Base-by-base conservation (phyloP, 1,284 basidiomycete species). In the Leccinum solheimii region DNA sequence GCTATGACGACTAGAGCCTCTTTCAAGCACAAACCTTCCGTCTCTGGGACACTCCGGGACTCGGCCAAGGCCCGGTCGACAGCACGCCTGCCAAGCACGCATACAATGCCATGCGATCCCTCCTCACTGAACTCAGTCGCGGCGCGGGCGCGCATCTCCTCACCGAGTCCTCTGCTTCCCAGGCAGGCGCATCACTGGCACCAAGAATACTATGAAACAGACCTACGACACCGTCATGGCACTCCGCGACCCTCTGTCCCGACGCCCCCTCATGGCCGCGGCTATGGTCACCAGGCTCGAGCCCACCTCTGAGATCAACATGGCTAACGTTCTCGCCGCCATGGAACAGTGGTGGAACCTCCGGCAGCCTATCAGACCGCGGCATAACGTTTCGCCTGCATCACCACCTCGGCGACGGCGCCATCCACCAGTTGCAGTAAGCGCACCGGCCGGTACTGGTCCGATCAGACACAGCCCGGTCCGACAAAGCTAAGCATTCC, bases 1-100 rank as follows among this genome's bases (percentile, higher is more conserved):
- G 60, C 30, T 71, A 65, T 45, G 60, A 71, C 7, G 70, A 73
- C 38, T 72, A 60, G 68, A 27, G 62, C 11, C 56, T 68, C 45
- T 51, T 61, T 57, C 49, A 67, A 54, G 50, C 56, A 0, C 63
- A 66, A 21, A 70, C 55, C 1, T 74, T 72, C 36, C 72, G 71
- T 50, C 62, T 72, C 38, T 72, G 70, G 73, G 70, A 72, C 50
- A 75, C 70, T 14, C 69, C 73, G 2, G 70, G 70, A 11, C 57
- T 72, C 21, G 53, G 69, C 10, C 61, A 64, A 27, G 67, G 69
- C 23, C 63, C 69, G 2, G 13, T 52, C 1, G 27, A 30, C 27
- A 27, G 27, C 27, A 27, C 27, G 27, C 27, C 27, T 27, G 27
- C 27, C 27, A 27, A 27, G 57, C 55, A 59, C 5, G 71, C 70